These are phyloP conservation scores for Scutellaria minor DNA, from an alignment of 257 asterid genomes.

Conservation along the genomic window DNA sequence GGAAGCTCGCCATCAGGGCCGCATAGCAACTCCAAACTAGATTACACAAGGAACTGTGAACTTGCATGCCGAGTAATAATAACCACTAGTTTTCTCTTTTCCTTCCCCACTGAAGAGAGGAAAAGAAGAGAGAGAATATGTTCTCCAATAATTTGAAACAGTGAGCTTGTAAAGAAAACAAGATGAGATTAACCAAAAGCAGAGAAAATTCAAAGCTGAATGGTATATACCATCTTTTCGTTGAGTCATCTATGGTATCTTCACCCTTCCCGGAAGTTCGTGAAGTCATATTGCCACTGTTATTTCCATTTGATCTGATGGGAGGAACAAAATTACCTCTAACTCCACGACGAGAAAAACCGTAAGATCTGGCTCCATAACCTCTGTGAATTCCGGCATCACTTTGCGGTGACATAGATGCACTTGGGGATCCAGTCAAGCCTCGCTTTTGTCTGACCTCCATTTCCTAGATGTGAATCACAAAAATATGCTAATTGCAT, in stretches of 20 bases:
- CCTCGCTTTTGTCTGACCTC: constrained; percentile 87
- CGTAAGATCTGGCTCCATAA: constrained; percentile 74
- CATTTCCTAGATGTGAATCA: constrained; percentile 71
- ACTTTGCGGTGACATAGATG: constrained; percentile 77
- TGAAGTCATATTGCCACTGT: constrained; percentile 65
- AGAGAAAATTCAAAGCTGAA: constrained; percentile 12
- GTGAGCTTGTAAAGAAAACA: constrained; percentile 17
- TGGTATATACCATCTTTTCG: constrained; percentile 70
- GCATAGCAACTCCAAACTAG: constrained; percentile 84
- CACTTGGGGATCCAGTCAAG: constrained; percentile 72
- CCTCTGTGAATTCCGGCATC: constrained; percentile 65
- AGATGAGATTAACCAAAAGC: neutral
- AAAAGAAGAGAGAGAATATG: constrained; percentile 8
- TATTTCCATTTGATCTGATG: constrained; percentile 75
- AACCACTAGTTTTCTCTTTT: neutral
- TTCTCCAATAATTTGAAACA: constrained; percentile 27
- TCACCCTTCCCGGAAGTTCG: constrained; percentile 80
- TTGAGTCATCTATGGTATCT: constrained; percentile 84
- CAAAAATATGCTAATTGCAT: constrained; percentile 31
- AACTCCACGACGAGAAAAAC: constrained; percentile 81
- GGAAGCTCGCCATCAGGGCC: constrained; percentile 99
- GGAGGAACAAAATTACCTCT: constrained; percentile 97
- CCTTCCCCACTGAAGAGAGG: constrained; percentile 13
- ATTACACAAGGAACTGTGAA: constrained; percentile 35
- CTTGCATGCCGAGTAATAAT: constrained; percentile 28